Conservation (phyloP, 768 basidiomycete genomes). For the Roridomyces roridus region DNA sequence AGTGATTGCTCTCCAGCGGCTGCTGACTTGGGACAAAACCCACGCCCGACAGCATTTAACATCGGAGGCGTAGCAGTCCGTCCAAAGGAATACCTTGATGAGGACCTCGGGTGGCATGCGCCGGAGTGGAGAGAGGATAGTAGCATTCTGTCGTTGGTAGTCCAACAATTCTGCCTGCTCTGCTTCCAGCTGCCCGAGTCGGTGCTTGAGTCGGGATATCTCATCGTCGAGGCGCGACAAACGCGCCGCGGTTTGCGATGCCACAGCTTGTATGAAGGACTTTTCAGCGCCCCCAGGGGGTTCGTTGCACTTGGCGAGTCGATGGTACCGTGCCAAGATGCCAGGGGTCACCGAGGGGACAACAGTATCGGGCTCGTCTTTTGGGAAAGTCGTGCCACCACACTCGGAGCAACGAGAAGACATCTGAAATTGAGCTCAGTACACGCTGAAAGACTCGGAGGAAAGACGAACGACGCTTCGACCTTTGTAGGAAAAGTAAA, state of each 20-base stretch:
- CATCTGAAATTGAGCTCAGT: no score
- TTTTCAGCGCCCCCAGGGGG: neutral
- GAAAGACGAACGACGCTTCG: no score
- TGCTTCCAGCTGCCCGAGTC: neutral
- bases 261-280: neutral
- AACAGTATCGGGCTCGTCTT: neutral
- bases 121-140: neutral
- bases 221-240: neutral
- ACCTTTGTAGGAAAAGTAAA: no score
- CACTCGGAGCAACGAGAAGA: no score
- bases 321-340: no score
- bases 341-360: neutral
- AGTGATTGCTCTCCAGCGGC: neutral
- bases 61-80: neutral
- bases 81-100: conserved; percentile 4
- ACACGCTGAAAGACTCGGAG: no score
- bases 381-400: no score
- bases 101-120: conserved; percentile 14
- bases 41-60: neutral
- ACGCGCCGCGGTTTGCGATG: neutral
- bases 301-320: neutral
- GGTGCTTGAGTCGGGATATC: neutral
- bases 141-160: neutral
- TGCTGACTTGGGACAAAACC: neutral
- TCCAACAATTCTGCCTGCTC: neutral